Evolutionary conservation across 805 yeast species (phyloP).

Genomic region (Myxozyma udenii): DNA sequence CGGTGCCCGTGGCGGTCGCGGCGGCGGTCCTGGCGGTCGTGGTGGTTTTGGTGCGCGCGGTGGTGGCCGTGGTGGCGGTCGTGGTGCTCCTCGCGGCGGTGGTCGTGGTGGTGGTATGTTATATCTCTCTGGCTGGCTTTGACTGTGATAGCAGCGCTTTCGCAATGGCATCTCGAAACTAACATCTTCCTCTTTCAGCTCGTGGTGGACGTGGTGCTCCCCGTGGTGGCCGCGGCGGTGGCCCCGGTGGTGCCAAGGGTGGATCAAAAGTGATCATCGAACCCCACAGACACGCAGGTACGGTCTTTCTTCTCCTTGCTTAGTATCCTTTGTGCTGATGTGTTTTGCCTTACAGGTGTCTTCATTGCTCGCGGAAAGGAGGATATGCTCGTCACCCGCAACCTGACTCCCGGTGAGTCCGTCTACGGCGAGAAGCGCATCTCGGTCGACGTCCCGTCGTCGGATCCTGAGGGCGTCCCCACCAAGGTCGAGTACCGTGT

Average conservation of each 20-base stretch:
- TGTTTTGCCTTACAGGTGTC: constrained; percentile 45
- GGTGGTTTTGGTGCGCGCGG: constrained; percentile 48
- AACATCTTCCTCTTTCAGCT: constrained; percentile 10
- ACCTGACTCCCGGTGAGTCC: constrained; percentile 96
- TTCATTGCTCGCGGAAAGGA: constrained; percentile 99
- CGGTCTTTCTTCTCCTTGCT: not conserved
- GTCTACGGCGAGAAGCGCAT: constrained; percentile 98
- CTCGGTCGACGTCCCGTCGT: constrained; percentile 86
- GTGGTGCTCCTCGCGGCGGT: constrained; percentile 35
- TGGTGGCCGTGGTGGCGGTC: constrained; percentile 38
- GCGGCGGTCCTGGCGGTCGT: constrained; percentile 38
- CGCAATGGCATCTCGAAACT: constrained; percentile 1
- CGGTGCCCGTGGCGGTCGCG: constrained; percentile 43
- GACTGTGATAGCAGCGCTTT: not conserved
- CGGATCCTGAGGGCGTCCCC: constrained; percentile 60
- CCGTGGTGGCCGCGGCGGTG: constrained; percentile 52
- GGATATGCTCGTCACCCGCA: constrained; percentile 94
- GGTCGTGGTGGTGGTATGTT: constrained; percentile 39
- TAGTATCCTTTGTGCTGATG: constrained; percentile 35
- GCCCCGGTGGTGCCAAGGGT: constrained; percentile 59
- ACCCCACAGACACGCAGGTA: constrained; percentile 94
- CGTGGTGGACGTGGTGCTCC: constrained; percentile 46
- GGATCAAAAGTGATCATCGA: constrained; percentile 94
- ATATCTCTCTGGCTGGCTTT: too few relatives aligned
- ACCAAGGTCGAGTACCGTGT: constrained; percentile 98